Percentiles rank a stretch among this genome's conserved stretches.
These are phyloP conservation scores for Zoysia matrella DNA, from an alignment of 202 grass and related monocot species.

Conservation along the genomic window DNA sequence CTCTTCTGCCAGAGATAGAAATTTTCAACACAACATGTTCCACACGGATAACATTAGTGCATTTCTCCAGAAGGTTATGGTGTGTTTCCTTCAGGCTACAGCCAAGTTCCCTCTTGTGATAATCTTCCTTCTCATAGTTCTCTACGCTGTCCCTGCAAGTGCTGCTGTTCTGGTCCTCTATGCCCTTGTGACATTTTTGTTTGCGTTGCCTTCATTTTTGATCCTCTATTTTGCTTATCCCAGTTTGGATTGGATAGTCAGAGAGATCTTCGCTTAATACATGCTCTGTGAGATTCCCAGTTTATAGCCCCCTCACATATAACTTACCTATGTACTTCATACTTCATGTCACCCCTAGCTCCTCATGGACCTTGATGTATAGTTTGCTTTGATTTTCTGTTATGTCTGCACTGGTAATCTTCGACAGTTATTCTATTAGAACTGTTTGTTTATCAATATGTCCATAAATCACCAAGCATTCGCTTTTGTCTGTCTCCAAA, in stretches of 20 bases:
- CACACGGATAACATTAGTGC: conserved; percentile 54
- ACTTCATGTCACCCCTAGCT: background rate
- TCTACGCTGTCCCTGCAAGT: conserved; percentile 87
- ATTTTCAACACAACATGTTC: conserved; percentile 35
- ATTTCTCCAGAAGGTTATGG: conserved; percentile 66
- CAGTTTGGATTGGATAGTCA: conserved; percentile 83
- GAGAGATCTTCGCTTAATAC: conserved; percentile 73
- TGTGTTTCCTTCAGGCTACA: conserved; percentile 74
- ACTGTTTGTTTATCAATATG: conserved; percentile 3
- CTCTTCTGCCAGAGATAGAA: conserved; percentile 28
- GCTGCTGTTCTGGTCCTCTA: conserved; percentile 70
- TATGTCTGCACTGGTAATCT: background rate
- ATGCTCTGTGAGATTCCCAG: conserved; percentile 10
- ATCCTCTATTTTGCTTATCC: conserved; percentile 96
- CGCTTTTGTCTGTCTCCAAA: background rate
- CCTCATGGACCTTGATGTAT: conserved; percentile 4
- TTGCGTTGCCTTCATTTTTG: conserved; percentile 83
- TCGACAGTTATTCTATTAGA: conserved; percentile 14
- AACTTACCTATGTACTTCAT: conserved; percentile 11
- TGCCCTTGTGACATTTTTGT: conserved; percentile 74
- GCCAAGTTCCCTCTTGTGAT: conserved; percentile 89
- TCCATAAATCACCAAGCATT: background rate
- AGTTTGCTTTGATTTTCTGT: background rate
- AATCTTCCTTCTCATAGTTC: conserved; percentile 89
- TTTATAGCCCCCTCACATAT: background rate